Evolutionary conservation across 2,329 filamentous ascomycete genomes (phyloP).

Genomic region (Fusarium sp.): DNA sequence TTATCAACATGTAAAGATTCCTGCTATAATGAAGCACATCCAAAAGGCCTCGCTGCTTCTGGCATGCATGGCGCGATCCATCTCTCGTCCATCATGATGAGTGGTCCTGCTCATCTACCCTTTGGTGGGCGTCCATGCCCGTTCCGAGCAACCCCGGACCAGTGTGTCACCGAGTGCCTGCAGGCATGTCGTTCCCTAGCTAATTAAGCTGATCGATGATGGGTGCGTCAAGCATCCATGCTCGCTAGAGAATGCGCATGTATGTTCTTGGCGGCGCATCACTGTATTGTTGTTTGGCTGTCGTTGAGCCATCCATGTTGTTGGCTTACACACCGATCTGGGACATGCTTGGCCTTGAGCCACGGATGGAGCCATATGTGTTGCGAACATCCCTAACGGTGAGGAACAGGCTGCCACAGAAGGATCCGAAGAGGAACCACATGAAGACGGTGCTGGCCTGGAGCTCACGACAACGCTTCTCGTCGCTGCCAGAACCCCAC

Average conservation of each 20-base stretch:
- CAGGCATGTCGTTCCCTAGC: background rate
- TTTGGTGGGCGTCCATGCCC: background rate
- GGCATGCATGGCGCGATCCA: constrained; percentile 13
- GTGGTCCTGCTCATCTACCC: constrained; percentile 1
- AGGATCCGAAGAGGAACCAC: constrained; percentile 80
- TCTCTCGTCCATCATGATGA: constrained; percentile 19
- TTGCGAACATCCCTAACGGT: constrained; percentile 65
- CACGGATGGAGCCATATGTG: constrained; percentile 56
- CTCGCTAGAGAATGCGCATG: background rate
- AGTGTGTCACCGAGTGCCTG: background rate
- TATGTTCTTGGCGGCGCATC: background rate
- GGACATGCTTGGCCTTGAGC: constrained; percentile 64
- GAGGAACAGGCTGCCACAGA: constrained; percentile 68
- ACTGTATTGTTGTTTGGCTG: background rate
- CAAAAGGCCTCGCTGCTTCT: constrained; percentile 11
- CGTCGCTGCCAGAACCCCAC: constrained; percentile 68
- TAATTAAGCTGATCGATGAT: background rate
- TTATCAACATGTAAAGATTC: constrained; percentile 13
- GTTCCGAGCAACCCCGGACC: background rate
- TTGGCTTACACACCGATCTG: constrained; percentile 63
- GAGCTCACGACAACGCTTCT: constrained; percentile 78
- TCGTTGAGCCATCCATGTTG: background rate
- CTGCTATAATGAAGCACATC: constrained; percentile 16
- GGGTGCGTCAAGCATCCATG: background rate
- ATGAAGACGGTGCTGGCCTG: constrained; percentile 81